Conservation (phyloP, 2,329 filamentous ascomycete genomes). For the Diplocarpon mali region DNA sequence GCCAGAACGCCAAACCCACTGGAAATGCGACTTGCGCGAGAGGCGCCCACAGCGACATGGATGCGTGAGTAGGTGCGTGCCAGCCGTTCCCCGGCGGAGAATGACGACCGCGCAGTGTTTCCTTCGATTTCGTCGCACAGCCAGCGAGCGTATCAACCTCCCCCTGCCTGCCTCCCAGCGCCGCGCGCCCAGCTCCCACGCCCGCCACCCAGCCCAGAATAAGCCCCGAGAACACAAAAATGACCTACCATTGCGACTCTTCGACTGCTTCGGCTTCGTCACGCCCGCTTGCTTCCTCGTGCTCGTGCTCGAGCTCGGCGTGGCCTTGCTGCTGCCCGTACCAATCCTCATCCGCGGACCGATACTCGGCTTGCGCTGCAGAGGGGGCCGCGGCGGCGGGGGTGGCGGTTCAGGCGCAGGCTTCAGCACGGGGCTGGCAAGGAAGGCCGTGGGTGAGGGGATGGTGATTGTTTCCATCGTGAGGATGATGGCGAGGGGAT, state of each 20-base stretch:
- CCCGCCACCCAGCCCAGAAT: constrained; percentile 19
- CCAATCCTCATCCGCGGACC: too few relatives aligned
- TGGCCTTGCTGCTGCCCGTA: constrained; percentile 12
- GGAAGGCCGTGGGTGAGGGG: constrained; percentile 46
- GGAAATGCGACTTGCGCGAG: neutral
- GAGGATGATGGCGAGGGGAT: constrained; percentile 7
- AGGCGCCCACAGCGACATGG: neutral
- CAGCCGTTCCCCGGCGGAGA: too few relatives aligned
- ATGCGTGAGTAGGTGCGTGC: too few relatives aligned
- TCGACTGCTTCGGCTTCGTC: constrained; percentile 59
- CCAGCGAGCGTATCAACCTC: neutral
- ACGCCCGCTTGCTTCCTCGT: constrained; percentile 28
- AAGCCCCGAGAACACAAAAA: constrained; percentile 12
- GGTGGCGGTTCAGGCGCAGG: constrained; percentile 23
- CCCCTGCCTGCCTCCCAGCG: neutral
- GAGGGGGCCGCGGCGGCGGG: constrained; percentile 10
- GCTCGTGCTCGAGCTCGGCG: constrained; percentile 9
- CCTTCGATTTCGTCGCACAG: neutral
- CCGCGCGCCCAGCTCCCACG: neutral
- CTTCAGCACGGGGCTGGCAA: constrained; percentile 29
- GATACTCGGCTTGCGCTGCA: too few relatives aligned
- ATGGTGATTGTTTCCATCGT: constrained; percentile 50
- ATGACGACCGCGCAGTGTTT: too few relatives aligned
- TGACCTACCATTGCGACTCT: constrained; percentile 61
- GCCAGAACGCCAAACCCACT: neutral